A percentile compares a stretch with the other conserved stretches of the same genome.
Evolutionary conservation across 1,139 yeast species (phyloP).

Genomic region (Meyerozyma carpophila): DNA sequence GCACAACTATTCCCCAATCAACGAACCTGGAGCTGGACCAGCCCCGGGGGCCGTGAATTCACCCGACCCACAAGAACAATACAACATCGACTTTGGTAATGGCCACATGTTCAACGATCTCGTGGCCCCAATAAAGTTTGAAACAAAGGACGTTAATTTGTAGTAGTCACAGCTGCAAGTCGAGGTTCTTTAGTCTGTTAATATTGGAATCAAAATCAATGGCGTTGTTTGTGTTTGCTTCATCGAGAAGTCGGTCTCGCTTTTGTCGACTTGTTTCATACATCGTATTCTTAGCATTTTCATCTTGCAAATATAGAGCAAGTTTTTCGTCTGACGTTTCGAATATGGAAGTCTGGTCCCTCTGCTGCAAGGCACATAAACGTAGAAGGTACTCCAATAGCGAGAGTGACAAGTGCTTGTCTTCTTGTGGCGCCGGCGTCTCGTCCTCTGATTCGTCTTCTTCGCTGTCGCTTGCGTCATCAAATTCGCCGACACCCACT

Average conservation of each 20-base stretch:
- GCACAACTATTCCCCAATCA: no score
- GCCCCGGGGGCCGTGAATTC: not conserved
- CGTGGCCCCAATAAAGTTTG: constrained; percentile 7
- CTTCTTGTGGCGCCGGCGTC: constrained; percentile 10
- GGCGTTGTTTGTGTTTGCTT: constrained; percentile 12
- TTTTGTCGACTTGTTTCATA: constrained; percentile 8
- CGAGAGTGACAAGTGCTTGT: constrained; percentile 37
- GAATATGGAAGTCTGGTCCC: constrained; percentile 52
- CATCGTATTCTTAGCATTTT: constrained; percentile 17
- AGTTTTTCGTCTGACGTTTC: constrained; percentile 64
- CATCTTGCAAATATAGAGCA: constrained; percentile 59
- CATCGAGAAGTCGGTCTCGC: constrained; percentile 7
- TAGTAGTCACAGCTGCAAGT: constrained; percentile 9
- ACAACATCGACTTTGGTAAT: not conserved
- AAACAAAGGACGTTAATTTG: constrained; percentile 4
- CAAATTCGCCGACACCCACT: constrained; percentile 24
- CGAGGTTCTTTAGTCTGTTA: constrained; percentile 27
- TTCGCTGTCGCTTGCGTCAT: constrained; percentile 19
- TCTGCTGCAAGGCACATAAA: constrained; percentile 55
- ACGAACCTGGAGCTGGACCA: no score
- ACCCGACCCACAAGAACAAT: not conserved
- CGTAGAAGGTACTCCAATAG: constrained; percentile 63
- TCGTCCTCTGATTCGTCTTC: constrained; percentile 24
- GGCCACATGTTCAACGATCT: constrained; percentile 7
- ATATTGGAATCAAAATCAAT: constrained; percentile 31